Evolutionary conservation across 805 yeast species (phyloP).

Genomic region (Lipomyces anomalus): DNA sequence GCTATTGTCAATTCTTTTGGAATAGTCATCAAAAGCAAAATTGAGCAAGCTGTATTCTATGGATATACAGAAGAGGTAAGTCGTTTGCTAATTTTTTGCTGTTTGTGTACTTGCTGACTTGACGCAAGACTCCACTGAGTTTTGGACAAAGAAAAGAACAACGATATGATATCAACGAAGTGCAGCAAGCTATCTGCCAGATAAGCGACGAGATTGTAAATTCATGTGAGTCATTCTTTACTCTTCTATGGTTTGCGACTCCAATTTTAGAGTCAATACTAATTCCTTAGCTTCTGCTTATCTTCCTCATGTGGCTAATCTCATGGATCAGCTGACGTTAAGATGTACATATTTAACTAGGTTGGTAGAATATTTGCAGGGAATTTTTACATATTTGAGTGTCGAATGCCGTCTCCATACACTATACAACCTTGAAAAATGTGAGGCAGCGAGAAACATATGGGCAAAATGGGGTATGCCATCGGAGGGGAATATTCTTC

Average conservation of each 20-base stretch:
- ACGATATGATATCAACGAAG: conserved; percentile 40
- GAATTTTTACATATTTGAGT: conserved; percentile 37
- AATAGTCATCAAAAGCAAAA: conserved; percentile 57
- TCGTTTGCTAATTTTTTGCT: background rate
- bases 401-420: conserved; percentile 38
- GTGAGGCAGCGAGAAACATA: conserved; percentile 45
- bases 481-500: conserved; percentile 1
- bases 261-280: background rate
- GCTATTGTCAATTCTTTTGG: conserved; percentile 10
- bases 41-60: conserved; percentile 79
- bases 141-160: conserved; percentile 43
- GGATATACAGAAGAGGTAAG: conserved; percentile 33
- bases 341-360: conserved; percentile 44
- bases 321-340: conserved; percentile 34
- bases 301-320: conserved; percentile 12
- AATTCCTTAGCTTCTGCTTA: conserved; percentile 9
- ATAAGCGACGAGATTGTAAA: conserved; percentile 53
- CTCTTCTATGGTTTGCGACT: background rate
- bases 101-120: background rate
- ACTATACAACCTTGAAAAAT: conserved; percentile 40
- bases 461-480: conserved; percentile 30
- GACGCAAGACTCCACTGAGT: conserved; percentile 38
- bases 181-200: conserved; percentile 47
- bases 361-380: conserved; percentile 42
- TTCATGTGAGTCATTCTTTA: conserved; percentile 33